phyloP scores from a whole-genome alignment of 2,329 filamentous ascomycete species.

The Ceratocystis colombiana region DNA sequence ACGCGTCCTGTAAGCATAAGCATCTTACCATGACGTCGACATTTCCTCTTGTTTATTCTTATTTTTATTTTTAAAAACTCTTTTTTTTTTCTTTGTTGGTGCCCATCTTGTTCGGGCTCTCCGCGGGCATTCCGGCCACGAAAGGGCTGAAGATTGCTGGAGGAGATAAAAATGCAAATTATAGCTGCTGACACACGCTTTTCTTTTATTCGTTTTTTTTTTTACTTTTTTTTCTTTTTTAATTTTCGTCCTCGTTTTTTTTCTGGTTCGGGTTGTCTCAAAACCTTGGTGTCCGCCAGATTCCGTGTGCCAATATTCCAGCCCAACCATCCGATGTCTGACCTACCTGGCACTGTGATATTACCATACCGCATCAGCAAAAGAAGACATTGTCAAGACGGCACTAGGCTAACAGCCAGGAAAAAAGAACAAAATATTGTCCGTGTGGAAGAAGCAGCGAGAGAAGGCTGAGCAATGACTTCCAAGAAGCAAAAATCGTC shows the following conservation, averaged over 20 bases:
- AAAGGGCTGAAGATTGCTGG: not conserved
- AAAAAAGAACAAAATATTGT: not conserved
- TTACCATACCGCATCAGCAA: no score
- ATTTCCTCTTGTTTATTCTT: not conserved
- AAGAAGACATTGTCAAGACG: not conserved
- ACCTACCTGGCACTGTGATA: no score
- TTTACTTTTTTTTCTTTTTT: no score
- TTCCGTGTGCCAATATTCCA: not conserved
- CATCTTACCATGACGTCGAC: slow-evolving; percentile 8
- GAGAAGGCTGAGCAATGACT: not conserved
- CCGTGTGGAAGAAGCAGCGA: not conserved
- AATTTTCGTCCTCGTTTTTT: no score
- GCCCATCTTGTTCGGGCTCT: not conserved
- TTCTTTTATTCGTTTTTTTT: no score
- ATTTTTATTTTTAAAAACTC: not conserved
- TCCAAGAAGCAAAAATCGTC: not conserved
- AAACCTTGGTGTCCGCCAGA: no score
- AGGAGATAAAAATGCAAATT: not conserved
- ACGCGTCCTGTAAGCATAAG: not conserved
- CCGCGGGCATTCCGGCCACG: not conserved
- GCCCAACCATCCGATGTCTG: slow-evolving; percentile 9
- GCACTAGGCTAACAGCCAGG: not conserved
- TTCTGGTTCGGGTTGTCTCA: no score
- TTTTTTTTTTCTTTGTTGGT: not conserved
- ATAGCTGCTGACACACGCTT: not conserved